Conservation (phyloP, 257 asterid species). For the Striga asiatica region DNA sequence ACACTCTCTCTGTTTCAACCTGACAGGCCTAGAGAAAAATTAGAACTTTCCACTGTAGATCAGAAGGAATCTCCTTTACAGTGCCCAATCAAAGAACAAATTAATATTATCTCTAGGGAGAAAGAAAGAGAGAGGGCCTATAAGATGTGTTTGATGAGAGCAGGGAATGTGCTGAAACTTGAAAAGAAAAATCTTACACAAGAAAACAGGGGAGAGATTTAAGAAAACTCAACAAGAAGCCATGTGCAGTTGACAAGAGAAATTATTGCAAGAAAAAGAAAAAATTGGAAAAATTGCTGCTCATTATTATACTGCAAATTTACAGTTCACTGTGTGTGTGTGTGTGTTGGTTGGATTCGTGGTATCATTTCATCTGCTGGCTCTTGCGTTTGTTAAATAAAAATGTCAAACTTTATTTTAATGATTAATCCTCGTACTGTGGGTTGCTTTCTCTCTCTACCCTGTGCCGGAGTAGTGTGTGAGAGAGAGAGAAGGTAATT, state of each 20-base stretch:
- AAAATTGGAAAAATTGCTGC: neutral
- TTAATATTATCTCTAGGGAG: conserved; percentile 17
- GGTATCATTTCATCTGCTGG: neutral
- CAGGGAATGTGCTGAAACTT: conserved; percentile 33
- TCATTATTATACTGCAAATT: neutral
- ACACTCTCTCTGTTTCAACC: neutral
- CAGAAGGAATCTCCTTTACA: conserved; percentile 30
- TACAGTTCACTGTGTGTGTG: conserved; percentile 17
- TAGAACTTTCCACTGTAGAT: conserved; percentile 31
- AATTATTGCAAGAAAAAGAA: neutral
- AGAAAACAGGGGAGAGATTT: neutral
- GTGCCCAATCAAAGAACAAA: conserved; percentile 28
- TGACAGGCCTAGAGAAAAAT: conserved; percentile 5
- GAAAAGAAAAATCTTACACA: neutral
- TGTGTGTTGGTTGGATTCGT: conserved; percentile 25
- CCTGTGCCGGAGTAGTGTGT: conserved; percentile 12
- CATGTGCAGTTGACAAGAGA: conserved; percentile 25
- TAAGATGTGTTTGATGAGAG: too few species aligned
- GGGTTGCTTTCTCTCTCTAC: neutral
- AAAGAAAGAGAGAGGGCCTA: conserved; percentile 36
- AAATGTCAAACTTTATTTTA: neutral
- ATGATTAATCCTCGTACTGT: conserved; percentile 9
- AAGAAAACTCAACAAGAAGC: conserved; percentile 13
- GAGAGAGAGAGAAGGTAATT: conserved; percentile 22
- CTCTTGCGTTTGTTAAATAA: neutral